Conservation (phyloP, 306 rosid species). For the Vigna nakashimae region DNA sequence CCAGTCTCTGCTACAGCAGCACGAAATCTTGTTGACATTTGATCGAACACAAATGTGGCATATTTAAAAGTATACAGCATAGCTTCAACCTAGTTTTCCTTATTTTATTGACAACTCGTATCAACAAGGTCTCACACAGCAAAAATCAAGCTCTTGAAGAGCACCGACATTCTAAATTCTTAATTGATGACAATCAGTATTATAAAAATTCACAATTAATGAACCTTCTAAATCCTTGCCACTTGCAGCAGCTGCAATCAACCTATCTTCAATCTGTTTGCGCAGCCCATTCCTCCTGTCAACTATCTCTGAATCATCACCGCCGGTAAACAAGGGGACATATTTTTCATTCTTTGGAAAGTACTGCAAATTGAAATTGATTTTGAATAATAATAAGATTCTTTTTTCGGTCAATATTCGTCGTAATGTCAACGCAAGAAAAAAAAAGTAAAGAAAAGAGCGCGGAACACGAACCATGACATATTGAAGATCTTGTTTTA, state of each 20-base stretch:
- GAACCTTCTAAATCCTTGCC: slow-evolving; percentile 99
- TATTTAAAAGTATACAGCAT: neutral
- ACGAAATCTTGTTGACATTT: slow-evolving; percentile 1
- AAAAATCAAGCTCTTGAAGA: slow-evolving; percentile 30
- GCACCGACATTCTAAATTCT: slow-evolving; percentile 19
- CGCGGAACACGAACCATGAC: slow-evolving; percentile 62
- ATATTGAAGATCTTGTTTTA: slow-evolving; percentile 92
- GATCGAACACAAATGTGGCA: slow-evolving; percentile 8
- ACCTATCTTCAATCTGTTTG: slow-evolving; percentile 81
- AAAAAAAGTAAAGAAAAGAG: neutral
- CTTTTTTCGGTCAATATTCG: neutral
- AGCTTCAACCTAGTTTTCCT: neutral
- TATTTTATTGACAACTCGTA: neutral
- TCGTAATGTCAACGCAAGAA: neutral
- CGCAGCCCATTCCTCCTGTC: slow-evolving; percentile 80
- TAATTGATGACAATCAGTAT: neutral
- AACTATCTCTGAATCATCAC: slow-evolving; percentile 67
- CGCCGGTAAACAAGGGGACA: slow-evolving; percentile 80
- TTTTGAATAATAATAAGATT: neutral
- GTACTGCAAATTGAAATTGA: slow-evolving; percentile 66
- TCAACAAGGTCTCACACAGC: neutral
- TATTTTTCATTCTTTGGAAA: slow-evolving; percentile 97
- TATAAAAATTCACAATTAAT: neutral
- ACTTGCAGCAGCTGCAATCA: slow-evolving; percentile 81
- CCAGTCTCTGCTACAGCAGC: slow-evolving; percentile 77